Evolutionary conservation across 1,139 yeast species (phyloP), one percentile per base, ranked within the genome.

Genomic region (Pichia inconspicua): DNA sequence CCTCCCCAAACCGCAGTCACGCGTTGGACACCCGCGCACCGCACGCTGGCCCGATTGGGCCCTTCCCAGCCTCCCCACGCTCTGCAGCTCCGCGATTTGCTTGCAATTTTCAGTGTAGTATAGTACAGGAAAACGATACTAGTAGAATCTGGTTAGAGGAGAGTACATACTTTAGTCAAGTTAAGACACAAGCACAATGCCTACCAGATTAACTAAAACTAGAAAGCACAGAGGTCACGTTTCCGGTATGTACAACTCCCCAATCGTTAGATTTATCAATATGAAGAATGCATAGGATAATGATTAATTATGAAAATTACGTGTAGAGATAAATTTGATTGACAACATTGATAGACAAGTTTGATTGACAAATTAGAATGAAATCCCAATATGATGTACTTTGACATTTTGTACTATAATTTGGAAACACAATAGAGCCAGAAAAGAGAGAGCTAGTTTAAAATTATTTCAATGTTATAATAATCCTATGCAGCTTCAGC

Each of bases 151-250:
- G 7, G 30, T 6, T 14, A 17, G 7, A 9, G n/a, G 17, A 39
- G 27, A 12, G 10, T 25, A 27, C 15, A 15, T 30, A 30, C 34
- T 40, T 27, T 37, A 19, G 15, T 7, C 15, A 31, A 41, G 34
- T 25, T 30, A 28, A 53, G 71, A 73, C 46, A 46, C 41, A 42
- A 38, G 42, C 46, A 50, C 44, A 75, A 92, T 92, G 98, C 98
- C 98, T 77, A 89, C 98, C 82, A 89, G 98, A 89, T 84, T 87
- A 73, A 86, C 96, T 71, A 89, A 92, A 80, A 92, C 97, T 78
- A 89, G 99, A 87, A 94, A 92, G 84, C 97, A 88, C 86, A 88
- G 99, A 87, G 99, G 99, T 78, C 84, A 94, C 95, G 97, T 92
- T 77, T 88, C 97, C 73, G 95, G 95, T 86, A 83, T 79, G 89